Conservation (phyloP, 2,329 filamentous ascomycete genomes). For the Dichotomopilus funicola region DNA sequence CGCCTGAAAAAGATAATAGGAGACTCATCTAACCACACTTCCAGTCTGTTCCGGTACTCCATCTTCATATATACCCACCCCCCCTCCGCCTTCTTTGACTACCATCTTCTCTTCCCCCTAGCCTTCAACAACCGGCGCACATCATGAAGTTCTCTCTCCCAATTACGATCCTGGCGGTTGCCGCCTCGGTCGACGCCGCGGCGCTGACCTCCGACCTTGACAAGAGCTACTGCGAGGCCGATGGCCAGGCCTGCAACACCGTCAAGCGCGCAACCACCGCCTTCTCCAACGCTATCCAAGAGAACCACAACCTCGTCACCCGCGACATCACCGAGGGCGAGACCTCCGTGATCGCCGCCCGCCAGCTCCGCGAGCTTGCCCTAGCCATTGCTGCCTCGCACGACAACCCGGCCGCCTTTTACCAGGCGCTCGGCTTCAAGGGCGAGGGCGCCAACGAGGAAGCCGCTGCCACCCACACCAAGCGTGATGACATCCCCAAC, state of each 20-base stretch:
- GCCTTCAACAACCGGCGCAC: background rate
- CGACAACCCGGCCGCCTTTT: constrained; percentile 28
- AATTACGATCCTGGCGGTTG: constrained; percentile 23
- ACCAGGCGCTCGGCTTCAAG: constrained; percentile 28
- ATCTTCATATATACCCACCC: too few species aligned
- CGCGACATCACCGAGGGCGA: constrained; percentile 31
- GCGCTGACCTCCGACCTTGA: constrained; percentile 23
- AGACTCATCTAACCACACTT: too few species aligned
- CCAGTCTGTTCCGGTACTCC: too few species aligned
- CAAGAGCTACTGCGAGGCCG: constrained; percentile 20
- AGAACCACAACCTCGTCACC: constrained; percentile 21
- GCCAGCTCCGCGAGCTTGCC: constrained; percentile 35
- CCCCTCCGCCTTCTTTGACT: background rate
- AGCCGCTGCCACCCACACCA: background rate
- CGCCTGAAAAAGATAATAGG: background rate
- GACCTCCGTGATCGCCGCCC: constrained; percentile 34
- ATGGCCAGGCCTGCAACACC: constrained; percentile 21
- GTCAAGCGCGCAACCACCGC: constrained; percentile 36
- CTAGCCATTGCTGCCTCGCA: constrained; percentile 29
- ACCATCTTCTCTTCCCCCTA: background rate
- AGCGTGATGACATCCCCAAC: background rate
- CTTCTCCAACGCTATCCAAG: constrained; percentile 27
- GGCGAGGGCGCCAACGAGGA: constrained; percentile 19
- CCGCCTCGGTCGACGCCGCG: constrained; percentile 24
- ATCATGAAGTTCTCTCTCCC: constrained; percentile 28